Evolutionary conservation across 768 basidiomycete genomes (phyloP), one percentile per base, ranked within the genome.

Genomic region (Boletus fagicola): DNA sequence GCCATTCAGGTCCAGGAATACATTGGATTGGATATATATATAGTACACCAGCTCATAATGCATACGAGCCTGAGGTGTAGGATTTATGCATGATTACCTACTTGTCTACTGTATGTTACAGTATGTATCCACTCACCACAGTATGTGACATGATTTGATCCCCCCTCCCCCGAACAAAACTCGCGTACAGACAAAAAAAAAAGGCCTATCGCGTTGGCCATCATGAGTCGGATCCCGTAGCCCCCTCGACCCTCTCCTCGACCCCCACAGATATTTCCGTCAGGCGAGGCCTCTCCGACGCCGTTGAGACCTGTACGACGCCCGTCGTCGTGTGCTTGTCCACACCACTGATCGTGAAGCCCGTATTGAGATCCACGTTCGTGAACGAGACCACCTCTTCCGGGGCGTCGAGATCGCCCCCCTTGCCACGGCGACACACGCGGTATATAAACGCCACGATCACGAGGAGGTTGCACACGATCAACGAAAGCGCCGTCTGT

Each of bases 401-500:
- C 7, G 20, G 6, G 18, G 31, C 39, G 4, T 63, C 59, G 3
- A 61, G 51, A 48, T 61, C 51, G 13, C 18, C 36, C 5, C 7
- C 35, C 5, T 36, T 45, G 24, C 53, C 55, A 38, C 57, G 54
- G 5, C 18, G 26, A 30, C n/a, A 62, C 4, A 63, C n/a, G 18
- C 60, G 67, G 43, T 66, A 62, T 8, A 62, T 13, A 9, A 65
- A 69, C 15, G 62, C 31, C 20, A 67, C 62, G 30, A 71, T 58
- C 42, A 71, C 71, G 33, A 70, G 59, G 13, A 62, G 54, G 24
- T 69, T 66, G 57, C 69, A 71, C 8, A 71, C 54, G 39, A 71
- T 52, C 24, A 67, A 40, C 9, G 66, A 58, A 16, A 67, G 51
- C 8, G 71, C 65, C 4, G 62, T 24, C 69, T 68, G 36, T 58